Percentiles rank a stretch among this genome's conserved stretches.
phyloP scores from a whole-genome alignment of 2,329 filamentous ascomycete species.

The Achaetomium macrosporum region DNA sequence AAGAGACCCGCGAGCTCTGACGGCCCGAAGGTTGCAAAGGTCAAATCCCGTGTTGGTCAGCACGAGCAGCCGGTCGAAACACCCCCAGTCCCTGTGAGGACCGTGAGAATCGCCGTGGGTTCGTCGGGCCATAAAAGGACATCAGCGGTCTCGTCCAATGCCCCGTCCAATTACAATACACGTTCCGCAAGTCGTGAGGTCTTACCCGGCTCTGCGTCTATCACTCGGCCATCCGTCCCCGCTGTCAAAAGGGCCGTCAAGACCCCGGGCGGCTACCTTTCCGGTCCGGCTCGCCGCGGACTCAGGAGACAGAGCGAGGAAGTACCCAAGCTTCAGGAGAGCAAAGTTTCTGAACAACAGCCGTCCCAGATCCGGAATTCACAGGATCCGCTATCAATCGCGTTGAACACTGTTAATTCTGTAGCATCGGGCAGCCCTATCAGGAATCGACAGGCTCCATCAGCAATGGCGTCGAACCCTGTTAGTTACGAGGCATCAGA shows the following conservation, averaged over 20 bases:
- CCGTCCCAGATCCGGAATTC: slow-evolving; percentile 32
- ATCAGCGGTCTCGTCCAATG: slow-evolving; percentile 33
- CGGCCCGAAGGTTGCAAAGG: slow-evolving; percentile 28
- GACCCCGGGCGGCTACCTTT: slow-evolving; percentile 69
- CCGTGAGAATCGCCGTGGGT: slow-evolving; percentile 50
- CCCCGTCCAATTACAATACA: slow-evolving; percentile 31
- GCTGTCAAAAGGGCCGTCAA: slow-evolving; percentile 71
- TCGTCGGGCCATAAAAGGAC: slow-evolving; percentile 43
- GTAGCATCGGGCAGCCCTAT: slow-evolving; percentile 53
- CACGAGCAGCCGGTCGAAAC: slow-evolving; percentile 39
- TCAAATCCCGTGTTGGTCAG: slow-evolving; percentile 15
- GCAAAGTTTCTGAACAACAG: too few species aligned
- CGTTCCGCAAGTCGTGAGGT: slow-evolving; percentile 43
- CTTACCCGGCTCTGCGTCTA: slow-evolving; percentile 38
- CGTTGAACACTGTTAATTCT: slow-evolving; percentile 44
- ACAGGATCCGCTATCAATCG: slow-evolving; percentile 40
- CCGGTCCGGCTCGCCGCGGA: slow-evolving; percentile 71
- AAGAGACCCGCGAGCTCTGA: slow-evolving; percentile 25
- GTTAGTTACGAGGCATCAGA: too few species aligned
- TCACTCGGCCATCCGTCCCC: slow-evolving; percentile 41
- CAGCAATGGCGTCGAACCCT: too few species aligned
- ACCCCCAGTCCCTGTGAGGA: slow-evolving; percentile 44
- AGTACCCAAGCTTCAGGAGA: slow-evolving; percentile 42
- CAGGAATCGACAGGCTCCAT: too few species aligned
- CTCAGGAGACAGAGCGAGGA: slow-evolving; percentile 62